These are phyloP conservation scores for Dictyostelium firmibasis DNA, from an alignment of 78 protist species.

Conservation along the genomic window DNA sequence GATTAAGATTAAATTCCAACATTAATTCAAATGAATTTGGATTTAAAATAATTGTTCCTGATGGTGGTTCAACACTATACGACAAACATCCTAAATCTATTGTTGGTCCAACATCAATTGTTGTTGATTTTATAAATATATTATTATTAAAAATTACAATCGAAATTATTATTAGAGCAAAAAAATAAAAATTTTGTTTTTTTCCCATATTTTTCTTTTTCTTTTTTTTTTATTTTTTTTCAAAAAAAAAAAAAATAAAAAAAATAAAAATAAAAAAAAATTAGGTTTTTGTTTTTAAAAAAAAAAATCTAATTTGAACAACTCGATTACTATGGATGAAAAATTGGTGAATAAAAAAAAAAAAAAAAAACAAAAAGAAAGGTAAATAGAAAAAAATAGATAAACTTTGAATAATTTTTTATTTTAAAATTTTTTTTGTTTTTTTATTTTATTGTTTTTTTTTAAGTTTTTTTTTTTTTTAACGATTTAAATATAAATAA, in stretches of 20 bases:
- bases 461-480: neutral
- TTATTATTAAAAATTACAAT: too few species aligned
- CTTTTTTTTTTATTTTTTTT: too few species aligned
- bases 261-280: too few species aligned
- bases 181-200: too few species aligned
- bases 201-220: neutral
- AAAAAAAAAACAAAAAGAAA: too few species aligned
- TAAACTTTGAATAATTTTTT: too few species aligned
- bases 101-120: neutral
- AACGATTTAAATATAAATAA: neutral
- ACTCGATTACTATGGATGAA: neutral
- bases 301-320: neutral
- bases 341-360: too few species aligned
- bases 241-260: too few species aligned
- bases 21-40: neutral
- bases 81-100: neutral
- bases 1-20: neutral
- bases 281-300: neutral
- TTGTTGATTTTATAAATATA: neutral
- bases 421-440: neutral
- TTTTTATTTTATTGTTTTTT: too few species aligned
- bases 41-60: neutral
- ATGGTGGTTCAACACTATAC: neutral
- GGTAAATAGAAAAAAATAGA: too few species aligned
- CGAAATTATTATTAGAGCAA: too few species aligned